Conservation (phyloP, 768 basidiomycete species). For the Lactarius pseudohatsudake region DNA sequence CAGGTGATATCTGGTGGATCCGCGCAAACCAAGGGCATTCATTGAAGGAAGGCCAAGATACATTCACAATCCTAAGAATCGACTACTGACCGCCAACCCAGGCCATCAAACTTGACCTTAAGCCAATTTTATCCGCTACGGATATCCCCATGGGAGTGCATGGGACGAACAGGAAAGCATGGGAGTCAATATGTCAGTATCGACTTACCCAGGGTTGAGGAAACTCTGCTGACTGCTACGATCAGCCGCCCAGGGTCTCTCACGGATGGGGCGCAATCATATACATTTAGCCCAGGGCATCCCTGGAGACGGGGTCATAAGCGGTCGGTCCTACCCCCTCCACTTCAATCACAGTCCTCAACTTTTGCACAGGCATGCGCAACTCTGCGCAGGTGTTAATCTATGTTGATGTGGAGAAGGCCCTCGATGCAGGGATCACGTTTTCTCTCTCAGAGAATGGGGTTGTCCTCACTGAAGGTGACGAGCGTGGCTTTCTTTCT, state of each 20-base stretch:
- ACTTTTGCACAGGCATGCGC: slow-evolving; percentile 66
- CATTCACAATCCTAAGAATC: background rate
- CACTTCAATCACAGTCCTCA: background rate
- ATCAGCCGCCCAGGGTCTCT: slow-evolving; percentile 68
- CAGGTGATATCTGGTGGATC: slow-evolving; percentile 71
- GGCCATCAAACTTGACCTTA: slow-evolving; percentile 69
- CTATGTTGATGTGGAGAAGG: slow-evolving; percentile 73
- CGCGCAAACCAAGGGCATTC: slow-evolving; percentile 91
- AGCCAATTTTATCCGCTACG: slow-evolving; percentile 50
- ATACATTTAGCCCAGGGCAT: slow-evolving; percentile 89
- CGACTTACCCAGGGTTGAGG: background rate
- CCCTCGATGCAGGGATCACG: slow-evolving; percentile 62
- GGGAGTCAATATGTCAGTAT: slow-evolving; percentile 64
- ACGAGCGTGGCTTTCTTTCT: slow-evolving; percentile 58
- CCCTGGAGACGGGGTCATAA: slow-evolving; percentile 62
- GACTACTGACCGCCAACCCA: slow-evolving; percentile 34
- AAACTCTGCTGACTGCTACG: slow-evolving; percentile 5
- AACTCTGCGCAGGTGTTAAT: slow-evolving; percentile 74
- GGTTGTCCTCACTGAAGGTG: slow-evolving; percentile 83
- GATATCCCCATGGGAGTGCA: slow-evolving; percentile 84
- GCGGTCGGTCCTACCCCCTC: slow-evolving; percentile 51
- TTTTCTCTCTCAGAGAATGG: slow-evolving; percentile 85
- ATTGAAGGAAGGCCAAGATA: slow-evolving; percentile 58
- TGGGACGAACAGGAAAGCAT: slow-evolving; percentile 69
- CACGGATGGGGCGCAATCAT: slow-evolving; percentile 85